phyloP scores from a whole-genome alignment of 2,329 filamentous ascomycete species.

The Epichloe bromicola region DNA sequence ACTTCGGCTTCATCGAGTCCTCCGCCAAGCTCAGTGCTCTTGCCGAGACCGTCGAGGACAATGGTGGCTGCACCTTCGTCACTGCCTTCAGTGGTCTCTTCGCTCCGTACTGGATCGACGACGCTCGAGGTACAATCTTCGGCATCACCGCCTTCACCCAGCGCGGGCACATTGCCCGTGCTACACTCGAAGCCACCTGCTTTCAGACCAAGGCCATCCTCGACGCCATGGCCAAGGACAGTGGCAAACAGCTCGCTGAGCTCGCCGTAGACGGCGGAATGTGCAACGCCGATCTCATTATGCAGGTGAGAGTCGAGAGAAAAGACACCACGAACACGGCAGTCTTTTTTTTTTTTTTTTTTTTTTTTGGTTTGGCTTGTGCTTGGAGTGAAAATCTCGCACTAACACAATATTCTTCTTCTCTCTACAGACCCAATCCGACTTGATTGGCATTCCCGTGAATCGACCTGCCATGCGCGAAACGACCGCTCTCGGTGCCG shows the following conservation, averaged over 20 bases:
- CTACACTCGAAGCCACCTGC: conserved; percentile 69
- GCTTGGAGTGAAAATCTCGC: neutral
- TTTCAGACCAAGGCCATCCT: conserved; percentile 76
- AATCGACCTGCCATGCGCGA: conserved; percentile 71
- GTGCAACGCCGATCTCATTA: conserved; percentile 68
- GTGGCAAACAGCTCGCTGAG: conserved; percentile 56
- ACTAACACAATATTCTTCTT: neutral
- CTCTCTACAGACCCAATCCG: conserved; percentile 52
- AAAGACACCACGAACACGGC: too few relatives aligned
- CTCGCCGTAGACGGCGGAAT: conserved; percentile 77
- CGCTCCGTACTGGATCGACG: conserved; percentile 76
- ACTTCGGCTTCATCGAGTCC: conserved; percentile 40
- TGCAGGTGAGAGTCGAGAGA: conserved; percentile 39
- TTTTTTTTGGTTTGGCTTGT: neutral
- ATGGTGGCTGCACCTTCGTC: conserved; percentile 64
- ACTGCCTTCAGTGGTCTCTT: conserved; percentile 73
- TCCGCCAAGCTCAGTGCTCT: conserved; percentile 31
- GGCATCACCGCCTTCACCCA: conserved; percentile 68
- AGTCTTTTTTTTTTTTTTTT: neutral
- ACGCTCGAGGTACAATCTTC: conserved; percentile 68
- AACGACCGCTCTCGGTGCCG: conserved; percentile 69
- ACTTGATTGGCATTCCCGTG: conserved; percentile 68
- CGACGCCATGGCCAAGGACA: conserved; percentile 70
- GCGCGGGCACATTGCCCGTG: conserved; percentile 64
- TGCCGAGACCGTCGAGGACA: conserved; percentile 45